Percentiles rank a stretch among this genome's conserved stretches.
Conservation (phyloP, 768 basidiomycete species). For the Macrocybe gigantea region DNA sequence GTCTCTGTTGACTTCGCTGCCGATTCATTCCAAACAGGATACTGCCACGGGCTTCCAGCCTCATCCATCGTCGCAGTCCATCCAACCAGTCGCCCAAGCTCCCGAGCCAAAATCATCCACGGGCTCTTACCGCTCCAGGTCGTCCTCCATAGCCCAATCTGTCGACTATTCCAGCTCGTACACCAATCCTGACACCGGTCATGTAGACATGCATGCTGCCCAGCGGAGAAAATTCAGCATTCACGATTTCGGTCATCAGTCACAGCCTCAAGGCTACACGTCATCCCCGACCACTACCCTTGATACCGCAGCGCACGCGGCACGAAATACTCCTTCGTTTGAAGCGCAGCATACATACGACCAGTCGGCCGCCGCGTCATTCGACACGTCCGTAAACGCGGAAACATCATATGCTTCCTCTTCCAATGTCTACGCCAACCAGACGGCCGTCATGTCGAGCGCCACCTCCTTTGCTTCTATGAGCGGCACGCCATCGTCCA, state of each 20-base stretch:
- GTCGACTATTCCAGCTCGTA: conserved; percentile 13
- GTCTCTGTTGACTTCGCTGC: too few species aligned
- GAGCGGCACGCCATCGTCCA: too few species aligned
- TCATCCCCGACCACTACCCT: conserved; percentile 4
- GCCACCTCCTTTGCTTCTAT: too few species aligned
- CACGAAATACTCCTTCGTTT: conserved; percentile 13
- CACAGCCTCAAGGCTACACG: conserved; percentile 6
- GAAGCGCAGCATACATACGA: conserved; percentile 15
- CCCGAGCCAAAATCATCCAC: not conserved
- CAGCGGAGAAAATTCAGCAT: conserved; percentile 14
- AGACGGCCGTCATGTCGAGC: too few species aligned
- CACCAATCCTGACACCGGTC: conserved; percentile 2
- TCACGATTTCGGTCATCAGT: conserved; percentile 11
- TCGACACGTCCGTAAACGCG: too few species aligned
- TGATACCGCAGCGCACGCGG: conserved; percentile 8
- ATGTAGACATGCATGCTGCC: conserved; percentile 5
- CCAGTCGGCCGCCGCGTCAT: not conserved
- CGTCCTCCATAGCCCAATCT: conserved; percentile 16
- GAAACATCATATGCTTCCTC: too few species aligned
- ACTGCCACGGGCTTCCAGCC: too few species aligned
- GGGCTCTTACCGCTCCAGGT: conserved; percentile 17
- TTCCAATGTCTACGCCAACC: too few species aligned
- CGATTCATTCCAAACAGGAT: too few species aligned
- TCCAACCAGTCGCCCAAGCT: too few species aligned
- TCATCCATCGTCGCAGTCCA: too few species aligned